phyloP scores from a whole-genome alignment of 2,329 filamentous ascomycete species.

The Epichloe baconii region DNA sequence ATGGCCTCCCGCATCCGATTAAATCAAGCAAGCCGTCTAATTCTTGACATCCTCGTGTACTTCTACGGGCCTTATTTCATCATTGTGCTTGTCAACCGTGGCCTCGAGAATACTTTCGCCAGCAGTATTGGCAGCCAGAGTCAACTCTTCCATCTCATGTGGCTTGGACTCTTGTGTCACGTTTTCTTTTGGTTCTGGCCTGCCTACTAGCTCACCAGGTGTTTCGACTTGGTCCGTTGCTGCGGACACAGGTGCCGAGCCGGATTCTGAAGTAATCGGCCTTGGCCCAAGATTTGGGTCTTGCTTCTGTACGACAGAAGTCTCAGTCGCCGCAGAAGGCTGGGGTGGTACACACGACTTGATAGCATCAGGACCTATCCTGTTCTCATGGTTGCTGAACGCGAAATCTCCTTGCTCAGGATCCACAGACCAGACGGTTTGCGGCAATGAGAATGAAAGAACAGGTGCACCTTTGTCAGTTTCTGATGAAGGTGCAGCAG shows the following conservation, averaged over 20 bases:
- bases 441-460: conserved; percentile 33
- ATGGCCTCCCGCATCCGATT: not conserved
- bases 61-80: conserved; percentile 21
- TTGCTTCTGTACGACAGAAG: not conserved
- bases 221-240: not conserved
- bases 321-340: not conserved
- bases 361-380: conserved; percentile 4
- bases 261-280: not conserved
- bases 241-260: not conserved
- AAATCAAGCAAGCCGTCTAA: conserved; percentile 5
- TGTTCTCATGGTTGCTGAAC: conserved; percentile 10
- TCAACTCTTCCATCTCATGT: conserved; percentile 17
- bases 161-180: not conserved
- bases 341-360: conserved; percentile 2
- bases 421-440: conserved; percentile 40
- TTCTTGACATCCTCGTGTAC: conserved; percentile 22
- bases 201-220: not conserved
- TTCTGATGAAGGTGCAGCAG: conserved; percentile 19
- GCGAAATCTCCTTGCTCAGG: conserved; percentile 32
- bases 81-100: conserved; percentile 22
- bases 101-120: conserved; percentile 31
- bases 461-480: conserved; percentile 16
- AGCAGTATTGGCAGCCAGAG: conserved; percentile 27
- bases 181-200: not conserved
- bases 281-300: conserved; percentile 2